A percentile compares a stretch with the other conserved stretches of the same genome.
Evolutionary conservation across 495 filamentous ascomycete species (phyloP).

Genomic region (Tuber magnatum): DNA sequence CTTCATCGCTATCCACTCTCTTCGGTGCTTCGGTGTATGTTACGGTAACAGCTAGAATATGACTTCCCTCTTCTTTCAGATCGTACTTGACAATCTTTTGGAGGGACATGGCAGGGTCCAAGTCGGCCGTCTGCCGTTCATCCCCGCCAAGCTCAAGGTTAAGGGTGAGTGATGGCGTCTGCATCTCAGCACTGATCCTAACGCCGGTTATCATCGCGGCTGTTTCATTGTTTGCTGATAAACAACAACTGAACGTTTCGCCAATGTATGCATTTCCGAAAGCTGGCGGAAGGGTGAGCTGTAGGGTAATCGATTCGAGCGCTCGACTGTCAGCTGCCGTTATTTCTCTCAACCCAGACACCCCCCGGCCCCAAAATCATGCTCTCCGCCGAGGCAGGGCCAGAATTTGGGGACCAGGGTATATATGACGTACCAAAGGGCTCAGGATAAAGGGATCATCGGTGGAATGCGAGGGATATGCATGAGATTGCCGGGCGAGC

Average conservation of each 20-base stretch:
- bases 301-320: constrained; percentile 8
- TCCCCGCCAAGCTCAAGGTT: constrained; percentile 50
- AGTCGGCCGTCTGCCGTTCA: constrained; percentile 45
- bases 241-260: constrained; percentile 86
- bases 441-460: constrained; percentile 54
- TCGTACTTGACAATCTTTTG: constrained; percentile 81
- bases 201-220: constrained; percentile 52
- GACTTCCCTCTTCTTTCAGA: constrained; percentile 86
- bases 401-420: background rate
- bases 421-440: constrained; percentile 48
- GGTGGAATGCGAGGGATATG: constrained; percentile 45
- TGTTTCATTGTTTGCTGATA: constrained; percentile 84
- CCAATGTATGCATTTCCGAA: constrained; percentile 95
- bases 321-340: constrained; percentile 9
- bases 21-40: constrained; percentile 54
- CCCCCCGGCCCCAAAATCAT: background rate
- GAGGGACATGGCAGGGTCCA: constrained; percentile 61
- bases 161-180: constrained; percentile 65
- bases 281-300: constrained; percentile 82
- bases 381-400: background rate
- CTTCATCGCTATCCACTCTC: constrained; percentile 45
- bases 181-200: constrained; percentile 84
- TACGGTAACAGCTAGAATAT: constrained; percentile 89
- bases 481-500: constrained; percentile 33
- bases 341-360: constrained; percentile 4